These are phyloP conservation scores for Erythrophleum fordii DNA, from an alignment of 306 rosid genomes.

Conservation along the genomic window DNA sequence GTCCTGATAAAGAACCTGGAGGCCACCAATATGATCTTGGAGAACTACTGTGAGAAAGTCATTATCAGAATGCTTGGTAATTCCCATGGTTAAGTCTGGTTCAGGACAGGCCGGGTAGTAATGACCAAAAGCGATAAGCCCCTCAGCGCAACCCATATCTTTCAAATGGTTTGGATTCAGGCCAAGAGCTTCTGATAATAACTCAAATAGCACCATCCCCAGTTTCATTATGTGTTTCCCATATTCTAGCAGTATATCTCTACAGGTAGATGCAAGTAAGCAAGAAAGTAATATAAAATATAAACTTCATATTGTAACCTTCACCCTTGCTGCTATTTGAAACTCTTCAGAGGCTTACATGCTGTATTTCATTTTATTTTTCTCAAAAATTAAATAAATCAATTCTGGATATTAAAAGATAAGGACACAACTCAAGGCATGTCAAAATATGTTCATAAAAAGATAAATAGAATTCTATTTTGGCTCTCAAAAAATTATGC, in stretches of 20 bases:
- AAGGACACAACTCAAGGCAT: too few species aligned
- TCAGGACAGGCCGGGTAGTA: constrained; percentile 51
- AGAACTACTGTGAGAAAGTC: constrained; percentile 45
- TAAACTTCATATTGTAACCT: background rate
- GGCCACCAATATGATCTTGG: constrained; percentile 48
- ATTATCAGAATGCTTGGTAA: constrained; percentile 34
- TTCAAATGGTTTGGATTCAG: constrained; percentile 34
- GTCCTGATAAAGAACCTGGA: constrained; percentile 32
- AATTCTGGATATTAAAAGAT: too few species aligned
- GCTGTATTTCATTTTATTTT: too few species aligned
- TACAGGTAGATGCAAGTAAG: constrained; percentile 1
- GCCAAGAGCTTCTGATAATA: constrained; percentile 46
- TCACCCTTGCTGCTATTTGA: background rate
- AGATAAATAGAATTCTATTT: too few species aligned
- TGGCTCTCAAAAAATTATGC: too few species aligned
- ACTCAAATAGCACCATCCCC: constrained; percentile 24
- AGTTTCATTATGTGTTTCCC: constrained; percentile 36
- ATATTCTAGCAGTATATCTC: constrained; percentile 46
- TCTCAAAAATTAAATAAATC: too few species aligned
- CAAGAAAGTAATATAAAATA: background rate
- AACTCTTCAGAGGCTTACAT: background rate
- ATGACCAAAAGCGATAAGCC: constrained; percentile 22
- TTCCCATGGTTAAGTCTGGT: constrained; percentile 42
- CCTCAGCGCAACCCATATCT: constrained; percentile 37
- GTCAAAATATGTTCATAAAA: too few species aligned